Conservation (phyloP, 2,329 filamentous ascomycete genomes). For the Graphium sp. region DNA sequence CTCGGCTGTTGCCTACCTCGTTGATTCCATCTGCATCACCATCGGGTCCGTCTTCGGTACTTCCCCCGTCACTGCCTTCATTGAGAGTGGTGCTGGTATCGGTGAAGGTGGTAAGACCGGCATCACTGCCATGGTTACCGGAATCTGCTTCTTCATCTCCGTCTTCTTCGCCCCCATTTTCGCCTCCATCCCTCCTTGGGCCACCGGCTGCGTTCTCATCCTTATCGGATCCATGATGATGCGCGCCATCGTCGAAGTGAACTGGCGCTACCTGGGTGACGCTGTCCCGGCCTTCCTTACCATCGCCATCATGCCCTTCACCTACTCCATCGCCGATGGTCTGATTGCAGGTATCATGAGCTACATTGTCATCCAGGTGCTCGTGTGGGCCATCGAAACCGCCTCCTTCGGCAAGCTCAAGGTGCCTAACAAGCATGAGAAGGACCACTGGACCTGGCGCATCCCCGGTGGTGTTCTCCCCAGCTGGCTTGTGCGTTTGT, state of each 20-base stretch:
- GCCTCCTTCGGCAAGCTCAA: slow-evolving; percentile 51
- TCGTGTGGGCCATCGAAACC: slow-evolving; percentile 53
- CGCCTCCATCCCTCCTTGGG: slow-evolving; percentile 63
- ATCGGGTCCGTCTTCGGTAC: slow-evolving; percentile 53
- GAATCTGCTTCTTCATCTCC: slow-evolving; percentile 52
- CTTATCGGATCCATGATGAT: slow-evolving; percentile 84
- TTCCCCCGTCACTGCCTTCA: slow-evolving; percentile 58
- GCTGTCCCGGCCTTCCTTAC: slow-evolving; percentile 73
- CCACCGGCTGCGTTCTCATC: slow-evolving; percentile 71
- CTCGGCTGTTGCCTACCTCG: slow-evolving; percentile 63
- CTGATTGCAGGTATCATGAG: slow-evolving; percentile 65
- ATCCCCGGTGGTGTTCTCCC: slow-evolving; percentile 61
- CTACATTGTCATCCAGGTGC: slow-evolving; percentile 60
- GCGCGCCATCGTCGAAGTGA: slow-evolving; percentile 62
- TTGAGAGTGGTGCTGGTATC: slow-evolving; percentile 62
- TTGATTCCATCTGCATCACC: slow-evolving; percentile 54
- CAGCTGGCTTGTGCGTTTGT: slow-evolving; percentile 50
- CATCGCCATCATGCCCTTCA: slow-evolving; percentile 76
- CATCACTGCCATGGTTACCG: slow-evolving; percentile 51
- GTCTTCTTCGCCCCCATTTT: slow-evolving; percentile 66
- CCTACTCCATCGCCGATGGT: slow-evolving; percentile 76
- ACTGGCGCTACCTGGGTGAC: slow-evolving; percentile 77
- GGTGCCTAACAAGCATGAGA: slow-evolving; percentile 58
- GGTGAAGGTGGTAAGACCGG: slow-evolving; percentile 60
- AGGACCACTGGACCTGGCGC: slow-evolving; percentile 67